phyloP scores from a whole-genome alignment of 1,284 basidiomycete species.

The Ustilago tritici region DNA sequence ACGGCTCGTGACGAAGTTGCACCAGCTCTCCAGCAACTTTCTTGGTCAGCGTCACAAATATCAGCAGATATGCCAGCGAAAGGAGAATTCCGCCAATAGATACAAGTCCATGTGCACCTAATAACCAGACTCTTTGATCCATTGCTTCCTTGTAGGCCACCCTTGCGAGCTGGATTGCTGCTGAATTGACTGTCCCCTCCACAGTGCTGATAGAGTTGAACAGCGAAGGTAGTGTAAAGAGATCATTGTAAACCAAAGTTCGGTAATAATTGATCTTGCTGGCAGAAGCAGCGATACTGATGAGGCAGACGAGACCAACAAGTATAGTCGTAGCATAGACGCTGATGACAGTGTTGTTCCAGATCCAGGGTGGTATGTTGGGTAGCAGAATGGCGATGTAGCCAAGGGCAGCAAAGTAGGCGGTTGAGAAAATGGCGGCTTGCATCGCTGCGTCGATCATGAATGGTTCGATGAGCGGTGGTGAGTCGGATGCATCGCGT shows the following conservation, averaged over 20 bases:
- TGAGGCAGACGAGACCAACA: background rate
- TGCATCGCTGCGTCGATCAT: conserved; percentile 18
- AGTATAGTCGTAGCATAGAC: background rate
- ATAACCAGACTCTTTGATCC: conserved; percentile 12
- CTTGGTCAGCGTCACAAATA: conserved; percentile 13
- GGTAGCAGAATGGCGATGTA: conserved; percentile 42
- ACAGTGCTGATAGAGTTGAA: background rate
- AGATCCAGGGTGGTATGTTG: conserved; percentile 20
- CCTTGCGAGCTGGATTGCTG: conserved; percentile 8
- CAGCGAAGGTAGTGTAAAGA: background rate
- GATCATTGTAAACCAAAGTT: background rate
- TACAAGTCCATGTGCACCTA: conserved; percentile 6
- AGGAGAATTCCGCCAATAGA: conserved; percentile 12
- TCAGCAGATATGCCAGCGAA: conserved; percentile 4
- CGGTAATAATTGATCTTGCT: conserved; percentile 11
- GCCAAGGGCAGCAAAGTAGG: conserved; percentile 31
- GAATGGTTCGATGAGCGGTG: conserved; percentile 13
- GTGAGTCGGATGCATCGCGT: background rate
- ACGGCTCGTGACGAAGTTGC: conserved; percentile 13
- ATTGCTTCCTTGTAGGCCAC: conserved; percentile 7
- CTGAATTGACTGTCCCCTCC: background rate
- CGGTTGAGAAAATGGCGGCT: conserved; percentile 23
- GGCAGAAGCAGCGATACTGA: background rate
- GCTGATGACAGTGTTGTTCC: conserved; percentile 20
- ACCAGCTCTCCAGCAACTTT: conserved; percentile 25